Evolutionary conservation across 129 eudicot genomes (phyloP).

Genomic region (Mikania micrantha): DNA sequence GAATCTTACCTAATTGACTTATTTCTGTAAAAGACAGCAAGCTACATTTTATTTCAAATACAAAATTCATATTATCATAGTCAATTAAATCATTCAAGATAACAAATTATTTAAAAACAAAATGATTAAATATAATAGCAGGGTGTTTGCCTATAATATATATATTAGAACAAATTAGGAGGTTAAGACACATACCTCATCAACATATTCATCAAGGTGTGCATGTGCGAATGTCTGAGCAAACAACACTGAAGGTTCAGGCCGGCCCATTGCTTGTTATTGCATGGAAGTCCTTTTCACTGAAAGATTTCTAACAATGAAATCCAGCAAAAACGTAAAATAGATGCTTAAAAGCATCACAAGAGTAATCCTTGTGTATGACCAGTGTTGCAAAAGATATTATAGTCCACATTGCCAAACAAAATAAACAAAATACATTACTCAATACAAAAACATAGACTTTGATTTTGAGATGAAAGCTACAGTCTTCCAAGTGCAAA

Average conservation of each 20-base stretch:
- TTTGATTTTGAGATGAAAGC: background rate
- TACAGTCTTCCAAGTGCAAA: background rate
- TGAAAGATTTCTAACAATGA: background rate
- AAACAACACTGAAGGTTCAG: constrained; percentile 85
- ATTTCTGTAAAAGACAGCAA: background rate
- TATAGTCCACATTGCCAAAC: background rate
- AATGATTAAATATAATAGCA: background rate
- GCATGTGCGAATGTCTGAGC: constrained; percentile 92
- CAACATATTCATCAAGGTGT: constrained; percentile 84
- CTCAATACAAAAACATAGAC: background rate
- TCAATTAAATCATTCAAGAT: constrained; percentile 1
- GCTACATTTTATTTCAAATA: constrained; percentile 5
- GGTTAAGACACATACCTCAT: constrained; percentile 49
- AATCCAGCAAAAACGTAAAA: constrained; percentile 6
- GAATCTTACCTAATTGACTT: no score
- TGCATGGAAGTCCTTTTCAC: constrained; percentile 8
- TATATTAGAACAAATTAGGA: background rate
- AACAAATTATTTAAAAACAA: background rate
- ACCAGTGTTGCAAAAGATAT: background rate
- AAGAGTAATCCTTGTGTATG: background rate
- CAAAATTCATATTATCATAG: background rate
- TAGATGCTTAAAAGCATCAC: background rate
- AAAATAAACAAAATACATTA: background rate
- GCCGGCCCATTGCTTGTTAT: constrained; percentile 67
- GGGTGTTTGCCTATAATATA: background rate